Evolutionary conservation across 2,329 filamentous ascomycete genomes (phyloP).

Genomic region (Diaporthe nobilis): DNA sequence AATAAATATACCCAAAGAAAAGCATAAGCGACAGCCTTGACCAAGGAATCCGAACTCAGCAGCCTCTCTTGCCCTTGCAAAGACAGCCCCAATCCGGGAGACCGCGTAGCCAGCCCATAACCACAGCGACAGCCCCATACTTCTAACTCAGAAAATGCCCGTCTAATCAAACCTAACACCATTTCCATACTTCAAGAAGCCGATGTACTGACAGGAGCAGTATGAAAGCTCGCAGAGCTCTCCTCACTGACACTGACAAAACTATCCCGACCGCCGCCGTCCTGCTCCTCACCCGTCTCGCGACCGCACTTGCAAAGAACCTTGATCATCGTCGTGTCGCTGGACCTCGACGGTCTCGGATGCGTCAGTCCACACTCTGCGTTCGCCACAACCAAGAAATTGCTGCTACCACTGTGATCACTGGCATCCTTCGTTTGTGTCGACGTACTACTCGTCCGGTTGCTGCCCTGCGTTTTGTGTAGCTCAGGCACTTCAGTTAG

Average conservation of each 20-base stretch:
- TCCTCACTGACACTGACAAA: slow-evolving; percentile 19
- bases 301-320: slow-evolving; percentile 2
- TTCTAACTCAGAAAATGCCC: background rate
- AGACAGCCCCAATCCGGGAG: background rate
- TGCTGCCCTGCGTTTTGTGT: too few relatives aligned
- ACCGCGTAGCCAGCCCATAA: too few relatives aligned
- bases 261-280: background rate
- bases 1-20: background rate
- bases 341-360: slow-evolving; percentile 38
- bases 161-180: background rate
- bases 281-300: slow-evolving; percentile 1
- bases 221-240: slow-evolving; percentile 38
- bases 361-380: slow-evolving; percentile 35
- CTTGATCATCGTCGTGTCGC: slow-evolving; percentile 23
- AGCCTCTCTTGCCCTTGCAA: background rate
- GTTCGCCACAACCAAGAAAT: slow-evolving; percentile 29
- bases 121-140: too few relatives aligned
- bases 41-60: background rate
- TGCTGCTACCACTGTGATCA: background rate
- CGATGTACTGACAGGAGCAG: slow-evolving; percentile 5
- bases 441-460: background rate
- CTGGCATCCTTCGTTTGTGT: background rate
- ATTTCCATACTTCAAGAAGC: background rate
- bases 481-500: background rate
- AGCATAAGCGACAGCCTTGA: background rate